Conservation (phyloP, 106 monocot genomes). For the Dendrobium huoshanense region DNA sequence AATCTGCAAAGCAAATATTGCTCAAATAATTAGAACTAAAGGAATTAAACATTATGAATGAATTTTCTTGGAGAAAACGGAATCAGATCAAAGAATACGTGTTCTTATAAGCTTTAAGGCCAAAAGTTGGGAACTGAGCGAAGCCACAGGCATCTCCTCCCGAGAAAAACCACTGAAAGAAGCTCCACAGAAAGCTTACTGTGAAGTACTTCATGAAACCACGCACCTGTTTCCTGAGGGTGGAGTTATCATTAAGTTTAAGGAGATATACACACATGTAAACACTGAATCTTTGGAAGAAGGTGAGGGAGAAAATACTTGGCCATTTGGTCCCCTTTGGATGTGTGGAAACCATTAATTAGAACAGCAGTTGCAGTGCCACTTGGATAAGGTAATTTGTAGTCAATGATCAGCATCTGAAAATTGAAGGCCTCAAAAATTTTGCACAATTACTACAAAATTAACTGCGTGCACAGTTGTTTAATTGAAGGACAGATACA, state of each 20-base stretch:
- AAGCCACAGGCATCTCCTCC: constrained; percentile 58
- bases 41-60: not conserved
- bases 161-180: constrained; percentile 68
- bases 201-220: constrained; percentile 37
- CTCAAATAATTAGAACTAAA: not conserved
- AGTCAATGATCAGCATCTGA: constrained; percentile 82
- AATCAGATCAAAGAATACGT: constrained; percentile 22
- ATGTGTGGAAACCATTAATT: constrained; percentile 85
- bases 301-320: constrained; percentile 29
- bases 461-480: too few relatives aligned
- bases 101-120: constrained; percentile 45
- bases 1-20: constrained; percentile 29
- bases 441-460: not conserved
- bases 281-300: not conserved
- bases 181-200: constrained; percentile 61
- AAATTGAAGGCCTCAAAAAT: constrained; percentile 1
- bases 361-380: constrained; percentile 83
- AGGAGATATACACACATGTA: not conserved
- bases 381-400: constrained; percentile 71
- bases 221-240: constrained; percentile 48
- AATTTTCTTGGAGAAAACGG: not conserved
- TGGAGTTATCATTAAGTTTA: not conserved
- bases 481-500: too few relatives aligned
- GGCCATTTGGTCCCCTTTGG: constrained; percentile 61
- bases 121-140: constrained; percentile 52